Percentiles rank a stretch among this genome's conserved stretches.
Conservation (phyloP, 2,329 filamentous ascomycete species). For the Ophiostoma piceae region DNA sequence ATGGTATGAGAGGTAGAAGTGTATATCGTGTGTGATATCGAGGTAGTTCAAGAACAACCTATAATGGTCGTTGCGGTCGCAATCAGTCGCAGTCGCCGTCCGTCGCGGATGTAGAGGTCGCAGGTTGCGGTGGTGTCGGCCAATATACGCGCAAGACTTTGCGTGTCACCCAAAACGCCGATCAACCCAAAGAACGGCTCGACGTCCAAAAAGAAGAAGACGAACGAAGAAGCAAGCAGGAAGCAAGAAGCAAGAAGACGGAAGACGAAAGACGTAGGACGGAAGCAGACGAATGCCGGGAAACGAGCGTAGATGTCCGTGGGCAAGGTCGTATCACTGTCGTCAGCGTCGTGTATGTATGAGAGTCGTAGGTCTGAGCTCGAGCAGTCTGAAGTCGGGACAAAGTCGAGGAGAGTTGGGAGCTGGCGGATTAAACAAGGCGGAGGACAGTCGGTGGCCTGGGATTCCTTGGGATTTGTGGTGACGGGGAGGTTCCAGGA, state of each 20-base stretch:
- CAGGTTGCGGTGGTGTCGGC: neutral
- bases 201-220: constrained; percentile 1
- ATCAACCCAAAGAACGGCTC: constrained; percentile 8
- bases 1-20: constrained; percentile 44
- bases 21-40: neutral
- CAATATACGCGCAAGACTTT: constrained; percentile 17
- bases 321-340: neutral
- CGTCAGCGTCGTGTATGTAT: neutral
- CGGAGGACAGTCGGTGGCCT: neutral
- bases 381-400: neutral
- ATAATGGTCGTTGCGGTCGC: neutral
- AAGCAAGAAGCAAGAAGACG: neutral
- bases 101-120: constrained; percentile 7
- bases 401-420: neutral
- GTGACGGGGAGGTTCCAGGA: constrained; percentile 3
- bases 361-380: neutral
- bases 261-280: neutral
- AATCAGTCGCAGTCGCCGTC: neutral
- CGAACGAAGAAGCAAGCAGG: neutral
- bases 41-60: neutral
- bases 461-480: neutral
- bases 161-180: constrained; percentile 20
- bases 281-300: neutral
- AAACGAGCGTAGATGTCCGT: constrained; percentile 4
- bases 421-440: neutral